Evolutionary conservation across 805 yeast species (phyloP), one percentile per base, ranked within the genome.

Genomic region (Yarrowia sp.): DNA sequence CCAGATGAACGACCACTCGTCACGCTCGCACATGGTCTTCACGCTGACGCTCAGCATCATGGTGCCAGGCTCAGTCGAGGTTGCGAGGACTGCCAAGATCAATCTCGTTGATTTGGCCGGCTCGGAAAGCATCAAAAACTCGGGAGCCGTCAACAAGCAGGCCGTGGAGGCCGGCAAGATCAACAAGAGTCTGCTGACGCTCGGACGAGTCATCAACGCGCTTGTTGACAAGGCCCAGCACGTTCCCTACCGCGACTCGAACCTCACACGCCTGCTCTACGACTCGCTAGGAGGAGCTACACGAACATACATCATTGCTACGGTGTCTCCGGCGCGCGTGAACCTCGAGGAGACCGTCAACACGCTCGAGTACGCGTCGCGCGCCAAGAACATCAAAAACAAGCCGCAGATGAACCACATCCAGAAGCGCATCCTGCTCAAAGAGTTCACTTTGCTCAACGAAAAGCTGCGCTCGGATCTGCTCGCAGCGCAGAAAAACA

Each of bases 81-180:
- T 78, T 39, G 85, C 90, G 6, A 29, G 55, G 32, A 59, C 64
- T 24, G 64, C 66, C 12, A 90, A 89, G 69, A 80, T 90, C 71
- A 90, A 91, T 70, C 76, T 91, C 21, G 98, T 93, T 6, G 98
- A 93, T 75, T 78, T 93, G 66, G 99, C 98, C 0, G 98, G 99
- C 0, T 88, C 96, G 5, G 99, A 93, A 72, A 92, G 92, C 71
- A 86, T 93, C 61, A 82, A 78, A 65, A 78, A 90, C 68, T 88
- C 97, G 0, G 99, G 99, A 2, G 97, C 97, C 0, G 79, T 83
- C 22, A 85, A 88, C 66, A 87, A 84, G 70, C 79, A 97, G 44
- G 97, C 97, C 0, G 85, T 90, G 66, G 99, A 93, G 70, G 97
- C 97, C 0, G 97, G 97, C 0, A 84, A 90, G 18, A 92, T 92